Evolutionary conservation across 108 stramenopile genomes (phyloP), one percentile per base, ranked within the genome.

Genomic region (Skeletonema tropicum): DNA sequence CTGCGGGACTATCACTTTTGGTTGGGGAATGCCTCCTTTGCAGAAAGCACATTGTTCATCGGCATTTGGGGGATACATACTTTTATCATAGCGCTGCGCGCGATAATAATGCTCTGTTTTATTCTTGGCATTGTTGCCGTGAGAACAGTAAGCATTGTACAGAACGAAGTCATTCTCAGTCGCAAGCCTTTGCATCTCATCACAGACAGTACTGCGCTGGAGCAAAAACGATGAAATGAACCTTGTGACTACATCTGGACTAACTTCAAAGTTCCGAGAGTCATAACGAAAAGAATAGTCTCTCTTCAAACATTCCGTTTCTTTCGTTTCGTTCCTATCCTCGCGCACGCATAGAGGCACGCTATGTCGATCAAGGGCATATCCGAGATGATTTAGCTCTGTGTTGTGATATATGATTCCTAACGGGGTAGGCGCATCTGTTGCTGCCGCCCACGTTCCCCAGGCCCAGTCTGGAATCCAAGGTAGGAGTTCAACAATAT

Each of bases 351-450:
- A 74, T 15, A 74, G 35, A 3, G 39, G 63, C 9, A 65, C 52
- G 32, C 73, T 74, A 17, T 49, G 36, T 33, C 73, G 63, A 57
- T 65, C 33, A 21, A 65, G 42, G 39, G 60, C 25, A 29, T 57
- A 74, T 1, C 73, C 73, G 25, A 76, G 64, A 45, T 84, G 83
- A 25, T 71, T 68, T 35, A 84, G 45, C 12, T 84, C 70, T 5
- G 83, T 80, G 19, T 80, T 79, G 31, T 68, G 62, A 38, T 65
- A 80, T 9, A 84, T 76, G 29, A 80, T 45, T 9, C 83, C 83
- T 6, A 84, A n/a, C 3, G 83, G 83, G n/a, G 83, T 84, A 13
- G 83, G 79, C 2, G 17, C 10, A 38, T 60, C 5, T 38, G 66
- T 58, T 30, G 19, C 52, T 52, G 38, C 60, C 36, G 52, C 74